Evolutionary conservation across 73 alveolate genomes (phyloP).

Genomic region (Paramecium octaurelia): DNA sequence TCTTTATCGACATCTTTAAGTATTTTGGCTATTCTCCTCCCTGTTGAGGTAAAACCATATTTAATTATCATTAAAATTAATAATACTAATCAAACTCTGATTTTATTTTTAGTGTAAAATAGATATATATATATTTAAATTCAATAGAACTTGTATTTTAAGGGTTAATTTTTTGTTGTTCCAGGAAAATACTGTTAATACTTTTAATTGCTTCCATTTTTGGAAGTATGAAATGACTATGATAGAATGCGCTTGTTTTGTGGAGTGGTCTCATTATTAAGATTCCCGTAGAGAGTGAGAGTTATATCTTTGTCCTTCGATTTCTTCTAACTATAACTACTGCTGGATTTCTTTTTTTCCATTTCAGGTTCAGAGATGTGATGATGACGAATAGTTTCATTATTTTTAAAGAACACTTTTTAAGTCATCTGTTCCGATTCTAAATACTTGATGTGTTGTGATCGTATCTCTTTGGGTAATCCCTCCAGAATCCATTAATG

Average conservation of each 20-base stretch:
- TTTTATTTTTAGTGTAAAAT: not conserved
- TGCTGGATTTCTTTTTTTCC: not conserved
- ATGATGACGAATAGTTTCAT: not conserved
- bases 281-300: not conserved
- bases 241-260: not conserved
- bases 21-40: not conserved
- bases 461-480: conserved; percentile 51
- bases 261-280: not conserved
- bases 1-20: not conserved
- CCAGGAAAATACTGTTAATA: not conserved
- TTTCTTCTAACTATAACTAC: not conserved
- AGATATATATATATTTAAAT: not conserved
- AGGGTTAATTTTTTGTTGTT: not conserved
- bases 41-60: not conserved
- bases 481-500: conserved; percentile 87
- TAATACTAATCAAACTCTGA: not conserved
- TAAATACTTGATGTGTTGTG: conserved; percentile 44
- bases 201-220: not conserved
- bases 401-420: not conserved
- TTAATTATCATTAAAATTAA: not conserved
- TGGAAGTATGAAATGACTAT: conserved; percentile 22
- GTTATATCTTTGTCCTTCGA: conserved; percentile 18
- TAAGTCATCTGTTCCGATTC: conserved; percentile 41
- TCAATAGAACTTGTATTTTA: not conserved
- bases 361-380: conserved; percentile 44